phyloP scores from a whole-genome alignment of 192 early-diverging fungal species.

The Backusella sp. region DNA sequence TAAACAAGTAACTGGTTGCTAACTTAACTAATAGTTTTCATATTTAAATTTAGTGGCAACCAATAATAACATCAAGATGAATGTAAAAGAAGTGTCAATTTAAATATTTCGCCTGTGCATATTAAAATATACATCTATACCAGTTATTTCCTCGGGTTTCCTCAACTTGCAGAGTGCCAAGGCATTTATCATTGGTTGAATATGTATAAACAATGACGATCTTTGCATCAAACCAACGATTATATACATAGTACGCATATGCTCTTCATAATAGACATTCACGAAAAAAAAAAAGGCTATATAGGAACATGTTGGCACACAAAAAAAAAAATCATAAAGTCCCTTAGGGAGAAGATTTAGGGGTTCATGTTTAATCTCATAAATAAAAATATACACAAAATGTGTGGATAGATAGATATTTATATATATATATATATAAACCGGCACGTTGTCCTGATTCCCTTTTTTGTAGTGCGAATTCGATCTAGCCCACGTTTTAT shows the following conservation, averaged over 20 bases:
- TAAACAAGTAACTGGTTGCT: neutral
- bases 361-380: neutral
- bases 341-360: neutral
- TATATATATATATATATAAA: neutral
- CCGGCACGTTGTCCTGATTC: neutral
- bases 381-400: neutral
- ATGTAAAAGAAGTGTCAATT: neutral
- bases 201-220: neutral
- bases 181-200: neutral
- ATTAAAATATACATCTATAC: neutral
- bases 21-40: neutral
- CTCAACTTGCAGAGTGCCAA: neutral
- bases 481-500: neutral
- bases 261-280: no score
- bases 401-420: neutral
- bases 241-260: no score
- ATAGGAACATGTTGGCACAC: neutral
- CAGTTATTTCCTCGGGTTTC: neutral
- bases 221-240: neutral
- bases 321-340: neutral
- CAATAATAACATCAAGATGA: neutral
- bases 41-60: slow-evolving; percentile 3
- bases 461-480: neutral
- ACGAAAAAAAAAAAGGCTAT: neutral
- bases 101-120: neutral